Evolutionary conservation across 257 asterid genomes (phyloP), one percentile per base, ranked within the genome.

Genomic region (Asclepias syriaca): DNA sequence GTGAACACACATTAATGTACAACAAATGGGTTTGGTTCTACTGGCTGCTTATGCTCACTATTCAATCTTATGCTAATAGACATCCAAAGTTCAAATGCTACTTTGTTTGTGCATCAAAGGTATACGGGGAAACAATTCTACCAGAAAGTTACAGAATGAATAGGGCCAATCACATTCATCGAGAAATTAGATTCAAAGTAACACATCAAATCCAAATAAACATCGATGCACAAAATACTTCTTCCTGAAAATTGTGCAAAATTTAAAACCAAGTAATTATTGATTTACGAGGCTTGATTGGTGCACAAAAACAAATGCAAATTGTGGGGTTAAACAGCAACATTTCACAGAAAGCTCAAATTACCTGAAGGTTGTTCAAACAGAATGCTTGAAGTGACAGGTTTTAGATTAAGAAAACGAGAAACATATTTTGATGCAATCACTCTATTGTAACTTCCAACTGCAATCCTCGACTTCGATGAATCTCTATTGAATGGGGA

Each of bases 341-440:
- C 8, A n/a, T 6, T 37, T 64, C 27, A 8, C 39, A 64, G 50
- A 18, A 64, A 18, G 50, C 12, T 34, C 49, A 37, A 76, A 79
- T 79, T 83, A 95, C 99, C 97, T 75, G 99, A 84, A 78, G 96
- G 84, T 77, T 75, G 87, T 74, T 71, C 85, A 85, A 82, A 83
- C 58, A 82, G 81, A 70, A 77, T 83, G 71, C 81, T 82, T 51
- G 95, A 84, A n/a, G 95, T 78, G 51, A 85, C 84, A 64, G 98
- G 99, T 81, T 87, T 90, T 70, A 92, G 81, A 84, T 87, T 92
- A 80, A 95, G 91, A 84, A 95, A 89, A 68, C 95, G 97, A 7
- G 99, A 91, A 69, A 95, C 85, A 75, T 91, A 95, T 82, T 90
- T 95, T 45, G 99, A 90, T 16, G 97, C 99, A 81, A 88, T 97